Evolutionary conservation across 2,329 filamentous ascomycete species (phyloP).

Genomic region (Phialophora chinensis): DNA sequence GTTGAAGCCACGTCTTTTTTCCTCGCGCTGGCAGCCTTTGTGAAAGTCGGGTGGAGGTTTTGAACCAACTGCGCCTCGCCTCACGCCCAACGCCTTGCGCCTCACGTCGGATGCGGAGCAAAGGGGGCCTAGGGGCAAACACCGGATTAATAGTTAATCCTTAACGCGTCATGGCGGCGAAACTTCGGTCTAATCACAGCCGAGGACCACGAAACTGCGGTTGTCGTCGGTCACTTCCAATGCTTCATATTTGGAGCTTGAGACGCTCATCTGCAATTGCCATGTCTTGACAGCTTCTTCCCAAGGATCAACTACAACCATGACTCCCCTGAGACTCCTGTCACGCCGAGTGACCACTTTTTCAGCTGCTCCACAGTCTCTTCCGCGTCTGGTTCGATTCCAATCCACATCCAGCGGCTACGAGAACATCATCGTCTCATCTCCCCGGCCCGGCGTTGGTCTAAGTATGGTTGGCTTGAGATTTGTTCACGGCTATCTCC

Average conservation of each 20-base stretch:
- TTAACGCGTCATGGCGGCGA: slow-evolving; percentile 15
- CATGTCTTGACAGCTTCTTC: neutral
- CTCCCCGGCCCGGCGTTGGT: slow-evolving; percentile 85
- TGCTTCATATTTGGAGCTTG: slow-evolving; percentile 8
- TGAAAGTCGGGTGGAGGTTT: slow-evolving; percentile 16
- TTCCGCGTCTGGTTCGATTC: slow-evolving; percentile 62
- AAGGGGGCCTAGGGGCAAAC: neutral
- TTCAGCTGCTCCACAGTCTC: slow-evolving; percentile 63
- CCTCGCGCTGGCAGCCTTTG: slow-evolving; percentile 15
- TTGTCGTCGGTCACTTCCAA: slow-evolving; percentile 3
- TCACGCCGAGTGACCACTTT: slow-evolving; percentile 57
- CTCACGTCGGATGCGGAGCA: neutral
- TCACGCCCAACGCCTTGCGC: neutral
- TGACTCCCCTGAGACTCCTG: slow-evolving; percentile 30
- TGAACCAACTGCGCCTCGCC: slow-evolving; percentile 15
- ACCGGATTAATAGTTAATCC: slow-evolving; percentile 6
- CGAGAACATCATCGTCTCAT: slow-evolving; percentile 81
- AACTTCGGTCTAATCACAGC: slow-evolving; percentile 27
- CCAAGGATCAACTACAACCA: slow-evolving; percentile 2
- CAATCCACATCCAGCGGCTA: slow-evolving; percentile 61
- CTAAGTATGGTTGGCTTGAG: slow-evolving; percentile 66
- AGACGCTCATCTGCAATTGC: slow-evolving; percentile 3
- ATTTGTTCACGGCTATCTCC: slow-evolving; percentile 1
- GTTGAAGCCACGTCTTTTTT: slow-evolving; percentile 37
- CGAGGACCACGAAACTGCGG: slow-evolving; percentile 19